Evolutionary conservation across 2,329 filamentous ascomycete genomes (phyloP).

Genomic region (Macrophomina phaseolina): DNA sequence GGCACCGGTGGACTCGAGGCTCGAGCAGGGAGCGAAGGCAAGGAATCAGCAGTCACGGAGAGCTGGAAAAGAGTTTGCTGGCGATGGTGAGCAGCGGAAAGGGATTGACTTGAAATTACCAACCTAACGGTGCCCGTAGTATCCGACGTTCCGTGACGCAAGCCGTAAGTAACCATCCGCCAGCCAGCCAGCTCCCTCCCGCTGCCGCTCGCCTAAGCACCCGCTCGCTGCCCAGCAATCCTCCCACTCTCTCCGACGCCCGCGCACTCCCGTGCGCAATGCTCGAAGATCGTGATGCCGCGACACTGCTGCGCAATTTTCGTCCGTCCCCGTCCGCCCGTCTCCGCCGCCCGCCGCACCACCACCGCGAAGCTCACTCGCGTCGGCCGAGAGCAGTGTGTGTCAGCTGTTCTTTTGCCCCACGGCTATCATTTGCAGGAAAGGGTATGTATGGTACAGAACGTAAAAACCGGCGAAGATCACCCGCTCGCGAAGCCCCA

Average conservation of each 20-base stretch:
- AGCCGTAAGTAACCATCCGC: background rate
- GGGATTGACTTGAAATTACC: conserved; percentile 22
- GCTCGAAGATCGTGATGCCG: conserved; percentile 19
- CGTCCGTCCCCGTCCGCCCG: background rate
- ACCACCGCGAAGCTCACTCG: background rate
- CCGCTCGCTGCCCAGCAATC: background rate
- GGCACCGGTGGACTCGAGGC: background rate
- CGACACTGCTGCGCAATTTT: background rate
- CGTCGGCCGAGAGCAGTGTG: background rate
- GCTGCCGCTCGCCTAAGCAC: conserved; percentile 14
- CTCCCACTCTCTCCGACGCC: background rate
- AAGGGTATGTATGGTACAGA: conserved; percentile 19
- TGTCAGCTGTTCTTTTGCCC: conserved; percentile 13
- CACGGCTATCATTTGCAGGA: conserved; percentile 14
- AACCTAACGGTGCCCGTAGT: conserved; percentile 10
- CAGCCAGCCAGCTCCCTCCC: background rate
- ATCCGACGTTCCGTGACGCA: conserved; percentile 17
- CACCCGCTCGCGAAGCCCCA: conserved; percentile 7
- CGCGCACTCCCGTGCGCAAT: background rate
- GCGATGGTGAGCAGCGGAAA: conserved; percentile 14
- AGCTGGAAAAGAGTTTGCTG: conserved; percentile 6
- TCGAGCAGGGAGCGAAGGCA: background rate
- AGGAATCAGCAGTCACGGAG: background rate
- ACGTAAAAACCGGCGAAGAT: background rate
- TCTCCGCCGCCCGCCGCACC: background rate